Evolutionary conservation across 805 yeast species (phyloP).

Genomic region (Sugiyamaella lignohabitans): DNA sequence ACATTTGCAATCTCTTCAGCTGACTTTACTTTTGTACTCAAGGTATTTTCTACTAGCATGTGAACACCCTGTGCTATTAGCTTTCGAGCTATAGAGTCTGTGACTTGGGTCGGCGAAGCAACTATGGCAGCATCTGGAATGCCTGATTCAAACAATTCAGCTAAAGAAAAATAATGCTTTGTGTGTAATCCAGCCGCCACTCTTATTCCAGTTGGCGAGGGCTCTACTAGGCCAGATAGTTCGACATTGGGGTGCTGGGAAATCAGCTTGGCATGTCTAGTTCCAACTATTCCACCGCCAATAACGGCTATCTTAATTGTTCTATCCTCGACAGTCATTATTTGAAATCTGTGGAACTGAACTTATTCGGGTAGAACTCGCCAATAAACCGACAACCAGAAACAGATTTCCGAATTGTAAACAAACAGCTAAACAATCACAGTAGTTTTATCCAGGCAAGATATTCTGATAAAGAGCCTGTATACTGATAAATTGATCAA

Average conservation of each 20-base stretch:
- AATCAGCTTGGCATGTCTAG: not conserved
- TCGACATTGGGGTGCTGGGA: not conserved
- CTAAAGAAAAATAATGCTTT: not conserved
- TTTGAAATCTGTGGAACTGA: too few species aligned
- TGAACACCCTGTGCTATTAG: not conserved
- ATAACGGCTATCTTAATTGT: not conserved
- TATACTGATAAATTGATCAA: too few species aligned
- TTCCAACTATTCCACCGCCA: not conserved
- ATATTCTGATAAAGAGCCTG: too few species aligned
- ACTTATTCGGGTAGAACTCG: too few species aligned
- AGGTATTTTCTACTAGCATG: not conserved
- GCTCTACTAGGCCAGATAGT: not conserved
- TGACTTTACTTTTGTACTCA: not conserved
- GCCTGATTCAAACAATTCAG: not conserved
- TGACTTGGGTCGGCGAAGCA: not conserved
- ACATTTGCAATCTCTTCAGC: not conserved
- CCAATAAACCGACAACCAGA: too few species aligned
- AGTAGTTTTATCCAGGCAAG: too few species aligned
- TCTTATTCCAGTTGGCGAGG: not conserved
- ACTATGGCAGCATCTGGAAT: not conserved
- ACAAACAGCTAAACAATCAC: too few species aligned
- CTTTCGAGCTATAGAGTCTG: not conserved
- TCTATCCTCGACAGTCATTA: not conserved
- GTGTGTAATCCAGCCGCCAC: not conserved
- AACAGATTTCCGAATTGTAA: too few species aligned